Base-by-base conservation (phyloP, 2,329 filamentous ascomycete genomes). In the Magnaporthiopsis incrustans region DNA sequence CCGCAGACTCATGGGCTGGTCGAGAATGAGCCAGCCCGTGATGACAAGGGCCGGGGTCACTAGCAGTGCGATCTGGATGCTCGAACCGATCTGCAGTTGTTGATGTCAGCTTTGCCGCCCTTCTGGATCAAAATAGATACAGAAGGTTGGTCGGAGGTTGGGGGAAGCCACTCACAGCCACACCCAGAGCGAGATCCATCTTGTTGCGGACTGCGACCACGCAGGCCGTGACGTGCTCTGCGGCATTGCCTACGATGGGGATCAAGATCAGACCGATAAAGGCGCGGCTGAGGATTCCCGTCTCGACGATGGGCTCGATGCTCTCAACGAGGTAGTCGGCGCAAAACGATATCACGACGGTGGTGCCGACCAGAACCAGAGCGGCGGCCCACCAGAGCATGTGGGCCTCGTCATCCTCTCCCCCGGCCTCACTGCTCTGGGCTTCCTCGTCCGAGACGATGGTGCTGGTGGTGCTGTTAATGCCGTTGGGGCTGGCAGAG, bases 171-270 rank as follows among this genome's bases (percentile, higher is more conserved):
- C 44, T 53, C 10, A 53, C 44, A 33, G 90, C 90, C 62, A 94
- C 90, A 57, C 89, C 89, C 79, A 94, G 90, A 35, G 90, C 87
- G 62, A 88, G 77, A 70, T 88, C 85, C 86, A 89, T 89, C 79
- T 89, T 93, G 77, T 93, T 85, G 74, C 91, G 89, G 67, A 87
- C 80, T 0, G 90, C 89, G 32, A 93, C 90, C 35, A 92, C 88
- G 25, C 92, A 88, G 25, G 90, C 90, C 1, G 90, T 93, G 56
- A 92, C 90, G 71, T 93, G 90, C 74, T 93, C 90, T 18, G 89
- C 90, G 2, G 90, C 90, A 70, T 93, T 93, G 56, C 90, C 89
- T n/a, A 92, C 90, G 69, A 93, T 92, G 11, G 90, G 90, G 5
- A 94, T 78, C 63, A 94, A 85, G 69, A 94, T 92, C 14, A 93